A percentile compares a stretch with the other conserved stretches of the same genome.
Conservation (phyloP, 345 rosid genomes). For the Gossypium raimondii region DNA sequence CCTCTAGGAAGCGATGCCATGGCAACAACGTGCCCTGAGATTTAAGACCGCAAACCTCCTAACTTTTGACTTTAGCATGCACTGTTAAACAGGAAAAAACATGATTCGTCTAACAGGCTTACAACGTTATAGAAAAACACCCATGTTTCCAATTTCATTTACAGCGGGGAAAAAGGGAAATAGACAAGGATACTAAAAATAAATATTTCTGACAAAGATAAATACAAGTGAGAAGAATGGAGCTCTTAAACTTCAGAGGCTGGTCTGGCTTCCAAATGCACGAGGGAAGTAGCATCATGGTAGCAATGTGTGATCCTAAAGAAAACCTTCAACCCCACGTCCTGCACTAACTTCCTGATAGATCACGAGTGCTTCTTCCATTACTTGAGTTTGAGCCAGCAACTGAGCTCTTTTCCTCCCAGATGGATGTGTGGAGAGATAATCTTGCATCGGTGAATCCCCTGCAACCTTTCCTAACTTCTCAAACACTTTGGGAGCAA, state of each 20-base stretch:
- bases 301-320: conserved; percentile 25
- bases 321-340: conserved; percentile 72
- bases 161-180: not conserved
- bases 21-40: not conserved
- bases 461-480: conserved; percentile 68
- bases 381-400: conserved; percentile 73
- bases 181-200: not conserved
- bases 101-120: not conserved
- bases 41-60: not conserved
- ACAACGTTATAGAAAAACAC: not conserved
- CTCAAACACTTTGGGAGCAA: conserved; percentile 77
- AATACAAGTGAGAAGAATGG: not conserved
- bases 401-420: conserved; percentile 75
- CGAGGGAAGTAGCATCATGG: not conserved
- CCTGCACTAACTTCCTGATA: conserved; percentile 66
- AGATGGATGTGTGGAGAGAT: conserved; percentile 94
- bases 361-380: conserved; percentile 81
- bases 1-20: not conserved
- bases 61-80: not conserved
- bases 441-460: conserved; percentile 43
- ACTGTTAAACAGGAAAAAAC: not conserved
- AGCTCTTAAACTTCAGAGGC: no score
- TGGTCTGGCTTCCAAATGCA: not conserved
- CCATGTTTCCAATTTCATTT: not conserved
- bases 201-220: not conserved